Percentiles rank a stretch among this genome's conserved stretches.
phyloP scores from a whole-genome alignment of 768 basidiomycete species.

The Pulveroboletus sp. region DNA sequence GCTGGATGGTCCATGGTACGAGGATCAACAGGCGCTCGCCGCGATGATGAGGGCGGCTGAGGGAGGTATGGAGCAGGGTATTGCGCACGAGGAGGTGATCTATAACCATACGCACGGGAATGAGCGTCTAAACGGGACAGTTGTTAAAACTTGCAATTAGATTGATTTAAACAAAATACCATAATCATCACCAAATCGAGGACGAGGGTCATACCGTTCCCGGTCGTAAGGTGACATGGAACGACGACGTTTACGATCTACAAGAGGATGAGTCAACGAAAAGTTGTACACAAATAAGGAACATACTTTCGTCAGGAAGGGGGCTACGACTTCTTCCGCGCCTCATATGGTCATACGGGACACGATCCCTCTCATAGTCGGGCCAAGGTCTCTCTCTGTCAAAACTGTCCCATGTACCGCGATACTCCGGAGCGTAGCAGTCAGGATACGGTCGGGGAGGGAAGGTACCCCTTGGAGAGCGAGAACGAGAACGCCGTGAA shows the following conservation, averaged over 20 bases:
- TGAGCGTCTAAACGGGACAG: conserved; percentile 48
- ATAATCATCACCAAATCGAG: conserved; percentile 76
- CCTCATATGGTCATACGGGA: conserved; percentile 60
- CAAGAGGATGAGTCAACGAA: conserved; percentile 15
- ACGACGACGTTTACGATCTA: conserved; percentile 72
- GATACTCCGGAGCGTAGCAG: conserved; percentile 52
- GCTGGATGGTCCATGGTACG: conserved; percentile 80
- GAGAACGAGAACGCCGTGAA: conserved; percentile 77
- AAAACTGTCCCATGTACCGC: conserved; percentile 64
- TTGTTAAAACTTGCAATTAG: conserved; percentile 4
- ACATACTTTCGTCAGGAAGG: conserved; percentile 58
- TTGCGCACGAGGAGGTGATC: conserved; percentile 61
- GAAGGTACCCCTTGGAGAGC: conserved; percentile 58
- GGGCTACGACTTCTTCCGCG: conserved; percentile 79
- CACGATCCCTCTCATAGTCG: conserved; percentile 64
- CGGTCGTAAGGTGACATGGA: conserved; percentile 74
- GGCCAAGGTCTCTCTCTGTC: conserved; percentile 68
- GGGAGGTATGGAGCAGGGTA: conserved; percentile 35
- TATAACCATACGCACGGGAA: conserved; percentile 58
- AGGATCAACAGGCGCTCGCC: conserved; percentile 72
- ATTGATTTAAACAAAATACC: conserved; percentile 43
- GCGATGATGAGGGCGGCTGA: conserved; percentile 41
- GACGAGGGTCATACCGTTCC: conserved; percentile 78
- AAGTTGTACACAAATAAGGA: not conserved
- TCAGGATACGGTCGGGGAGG: conserved; percentile 56